Evolutionary conservation across 768 basidiomycete species (phyloP), one percentile per base, ranked within the genome.

Genomic region (Amanita subjunquillea): DNA sequence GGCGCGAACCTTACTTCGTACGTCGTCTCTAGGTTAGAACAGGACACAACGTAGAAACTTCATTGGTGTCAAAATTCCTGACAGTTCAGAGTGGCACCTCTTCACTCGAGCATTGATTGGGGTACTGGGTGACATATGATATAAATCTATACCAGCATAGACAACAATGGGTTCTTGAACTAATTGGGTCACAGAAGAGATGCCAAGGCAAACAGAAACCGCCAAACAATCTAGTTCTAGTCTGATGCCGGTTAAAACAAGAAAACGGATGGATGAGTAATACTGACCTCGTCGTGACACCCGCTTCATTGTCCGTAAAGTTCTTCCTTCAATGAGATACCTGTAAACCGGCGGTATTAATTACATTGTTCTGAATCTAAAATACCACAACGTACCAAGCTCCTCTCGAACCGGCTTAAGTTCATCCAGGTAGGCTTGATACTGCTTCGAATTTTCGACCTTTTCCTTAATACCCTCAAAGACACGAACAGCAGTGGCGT

Each of bases 391-490:
- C 74, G 43, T 60, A 96, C 94, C 95, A 55, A 99, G 78, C 73
- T 99, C 94, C 65, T 95, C 84, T 59, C 90, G 79, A 58, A 96
- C 72, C 49, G 81, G 76, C 69, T 87, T 91, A 60, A 96, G 76
- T 71, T 97, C 95, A 12, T 89, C 80, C 64, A 99, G 72, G 67
- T 99, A 98, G 30, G 85, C 83, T 73, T 91, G 75, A 65, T 98
- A 98, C 71, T 98, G 96, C 54, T 81, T 72, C 74, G 88, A 87
- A 74, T 94, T 98, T 77, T 99, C 96, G 44, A 96, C 93, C 77
- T 99, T 98, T 71, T 93, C 92, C 74, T 80, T 85, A 62, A 99
- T 68, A 55, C 95, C 96, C 77, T 98, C 95, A 63, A 97, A 91
- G 60, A 98, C 79, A 56, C 96, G 78, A 54, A 99, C 92, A 39